Conservation (phyloP, 2,329 filamentous ascomycete genomes). For the Calonectria hawksworthii region DNA sequence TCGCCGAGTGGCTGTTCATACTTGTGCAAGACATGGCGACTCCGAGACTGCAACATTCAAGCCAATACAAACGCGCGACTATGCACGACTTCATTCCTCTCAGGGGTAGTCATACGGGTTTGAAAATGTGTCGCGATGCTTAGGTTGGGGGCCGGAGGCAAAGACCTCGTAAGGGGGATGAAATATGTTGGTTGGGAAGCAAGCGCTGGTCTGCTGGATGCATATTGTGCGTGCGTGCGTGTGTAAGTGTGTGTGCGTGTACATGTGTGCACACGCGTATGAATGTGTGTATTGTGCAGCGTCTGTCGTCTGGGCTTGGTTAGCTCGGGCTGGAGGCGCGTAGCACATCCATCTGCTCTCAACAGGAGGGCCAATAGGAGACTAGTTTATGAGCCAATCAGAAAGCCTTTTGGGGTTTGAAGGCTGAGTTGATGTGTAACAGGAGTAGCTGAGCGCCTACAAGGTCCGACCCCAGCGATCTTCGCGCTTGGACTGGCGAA, state of each 20-base stretch:
- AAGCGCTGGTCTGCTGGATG: background rate
- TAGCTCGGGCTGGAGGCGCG: background rate
- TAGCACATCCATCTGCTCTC: too few relatives aligned
- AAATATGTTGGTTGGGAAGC: background rate
- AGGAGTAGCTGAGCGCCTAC: background rate
- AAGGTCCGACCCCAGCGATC: background rate
- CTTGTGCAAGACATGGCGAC: background rate
- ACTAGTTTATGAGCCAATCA: background rate
- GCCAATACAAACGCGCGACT: background rate
- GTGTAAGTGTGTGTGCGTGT: background rate
- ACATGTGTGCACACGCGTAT: background rate
- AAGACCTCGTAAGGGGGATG: background rate
- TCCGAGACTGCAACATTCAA: background rate
- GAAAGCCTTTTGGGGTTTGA: background rate
- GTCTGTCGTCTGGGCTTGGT: background rate
- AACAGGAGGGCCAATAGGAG: background rate
- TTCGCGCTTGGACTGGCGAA: conserved; percentile 1
- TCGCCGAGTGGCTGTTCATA: conserved; percentile 1
- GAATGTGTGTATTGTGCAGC: background rate
- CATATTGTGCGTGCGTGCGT: background rate
- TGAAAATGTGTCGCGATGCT: background rate
- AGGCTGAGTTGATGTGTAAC: background rate
- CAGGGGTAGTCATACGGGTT: background rate
- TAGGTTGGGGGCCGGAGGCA: background rate
- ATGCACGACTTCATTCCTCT: background rate